phyloP scores from a whole-genome alignment of 768 basidiomycete genomes.

The Nevesoporus exiguus region DNA sequence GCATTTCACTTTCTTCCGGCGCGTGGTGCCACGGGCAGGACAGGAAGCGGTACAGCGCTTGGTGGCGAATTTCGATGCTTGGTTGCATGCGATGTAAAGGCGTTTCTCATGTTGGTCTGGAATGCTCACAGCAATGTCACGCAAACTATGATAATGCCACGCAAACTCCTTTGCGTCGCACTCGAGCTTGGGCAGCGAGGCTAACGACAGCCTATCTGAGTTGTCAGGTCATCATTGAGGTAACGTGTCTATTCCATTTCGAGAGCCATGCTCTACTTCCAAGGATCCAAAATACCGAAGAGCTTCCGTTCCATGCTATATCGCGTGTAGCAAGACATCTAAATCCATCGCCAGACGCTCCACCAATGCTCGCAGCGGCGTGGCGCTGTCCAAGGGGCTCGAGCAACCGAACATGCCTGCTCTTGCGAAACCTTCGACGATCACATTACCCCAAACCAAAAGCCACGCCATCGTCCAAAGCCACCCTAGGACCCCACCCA shows the following conservation, averaged over 20 bases:
- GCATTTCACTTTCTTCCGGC: background rate
- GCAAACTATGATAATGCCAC: too few relatives aligned
- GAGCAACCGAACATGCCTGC: background rate
- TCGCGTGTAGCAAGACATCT: background rate
- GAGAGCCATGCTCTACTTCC: background rate
- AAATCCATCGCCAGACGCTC: background rate
- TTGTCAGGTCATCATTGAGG: too few relatives aligned
- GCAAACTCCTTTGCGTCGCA: too few relatives aligned
- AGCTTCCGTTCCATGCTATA: background rate
- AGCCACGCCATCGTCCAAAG: background rate
- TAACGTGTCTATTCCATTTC: too few relatives aligned
- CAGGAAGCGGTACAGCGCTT: background rate
- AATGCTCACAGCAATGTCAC: background rate
- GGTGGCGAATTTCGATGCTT: background rate
- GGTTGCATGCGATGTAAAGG: background rate
- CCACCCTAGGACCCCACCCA: background rate
- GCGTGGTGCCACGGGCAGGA: background rate
- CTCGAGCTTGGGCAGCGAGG: too few relatives aligned
- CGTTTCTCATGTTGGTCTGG: background rate
- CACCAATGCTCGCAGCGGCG: background rate
- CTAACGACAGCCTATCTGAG: too few relatives aligned
- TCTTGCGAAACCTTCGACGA: background rate
- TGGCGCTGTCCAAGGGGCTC: background rate
- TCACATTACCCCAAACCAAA: background rate
- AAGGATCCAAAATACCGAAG: background rate